Conservation (phyloP, 306 rosid species). For the Arachis stenosperma region DNA sequence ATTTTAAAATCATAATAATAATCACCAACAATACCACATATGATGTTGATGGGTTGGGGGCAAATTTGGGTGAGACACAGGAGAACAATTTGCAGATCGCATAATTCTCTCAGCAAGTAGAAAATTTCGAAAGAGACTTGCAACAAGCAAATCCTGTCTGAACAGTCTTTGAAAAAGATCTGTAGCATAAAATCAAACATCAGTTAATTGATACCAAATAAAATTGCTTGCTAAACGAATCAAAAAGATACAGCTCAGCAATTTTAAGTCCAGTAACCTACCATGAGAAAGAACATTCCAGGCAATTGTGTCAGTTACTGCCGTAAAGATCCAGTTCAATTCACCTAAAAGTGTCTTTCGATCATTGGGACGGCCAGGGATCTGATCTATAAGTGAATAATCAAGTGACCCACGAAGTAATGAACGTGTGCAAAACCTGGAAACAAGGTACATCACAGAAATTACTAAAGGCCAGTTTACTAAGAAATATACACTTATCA, state of each 20-base stretch:
- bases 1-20: conserved; percentile 36
- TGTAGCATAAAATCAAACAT: conserved; percentile 45
- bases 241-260: conserved; percentile 7
- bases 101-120: conserved; percentile 97
- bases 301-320: conserved; percentile 97
- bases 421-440: conserved; percentile 92
- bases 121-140: conserved; percentile 88
- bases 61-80: conserved; percentile 84
- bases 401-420: conserved; percentile 79
- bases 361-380: conserved; percentile 97
- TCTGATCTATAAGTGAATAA: conserved; percentile 82
- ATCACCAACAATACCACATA: conserved; percentile 76
- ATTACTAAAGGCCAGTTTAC: conserved; percentile 11
- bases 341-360: conserved; percentile 96
- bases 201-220: conserved; percentile 30
- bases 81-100: conserved; percentile 99
- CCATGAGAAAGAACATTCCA: conserved; percentile 99
- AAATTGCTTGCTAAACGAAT: conserved; percentile 14
- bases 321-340: conserved; percentile 98
- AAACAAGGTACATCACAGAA: conserved; percentile 36
- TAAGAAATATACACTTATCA: conserved; percentile 9
- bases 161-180: conserved; percentile 96
- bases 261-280: conserved; percentile 38
- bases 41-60: conserved; percentile 99
- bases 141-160: conserved; percentile 97